A percentile compares a stretch with the other conserved stretches of the same genome.
Evolutionary conservation across 495 filamentous ascomycete genomes (phyloP).

Genomic region (Glarea lozoyensis): DNA sequence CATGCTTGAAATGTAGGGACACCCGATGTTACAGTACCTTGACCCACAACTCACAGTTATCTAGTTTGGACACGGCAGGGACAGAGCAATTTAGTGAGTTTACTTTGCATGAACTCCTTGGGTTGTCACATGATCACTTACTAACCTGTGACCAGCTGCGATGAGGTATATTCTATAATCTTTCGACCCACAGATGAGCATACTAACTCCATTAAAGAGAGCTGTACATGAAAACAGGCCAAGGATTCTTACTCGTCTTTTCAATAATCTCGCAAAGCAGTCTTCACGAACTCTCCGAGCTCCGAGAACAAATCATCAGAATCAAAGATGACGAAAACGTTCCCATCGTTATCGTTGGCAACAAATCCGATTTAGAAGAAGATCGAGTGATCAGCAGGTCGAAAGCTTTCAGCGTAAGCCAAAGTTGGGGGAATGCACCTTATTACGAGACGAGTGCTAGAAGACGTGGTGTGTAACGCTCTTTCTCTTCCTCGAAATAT

Average conservation of each 20-base stretch:
- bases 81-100: conserved; percentile 95
- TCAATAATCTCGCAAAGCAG: conserved; percentile 87
- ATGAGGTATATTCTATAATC: conserved; percentile 49
- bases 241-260: conserved; percentile 96
- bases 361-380: conserved; percentile 94
- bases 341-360: conserved; percentile 93
- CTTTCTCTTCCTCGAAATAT: too few species aligned
- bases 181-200: conserved; percentile 6
- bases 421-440: conserved; percentile 81
- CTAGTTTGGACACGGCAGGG: conserved; percentile 87
- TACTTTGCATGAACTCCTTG: too few species aligned
- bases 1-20: conserved; percentile 83
- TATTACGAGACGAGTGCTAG: conserved; percentile 94
- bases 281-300: conserved; percentile 74
- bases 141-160: conserved; percentile 38
- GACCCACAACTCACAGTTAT: conserved; percentile 6
- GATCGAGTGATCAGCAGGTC: conserved; percentile 76
- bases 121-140: conserved; percentile 19
- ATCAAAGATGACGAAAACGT: conserved; percentile 93
- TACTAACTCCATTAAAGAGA: conserved; percentile 44
- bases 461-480: conserved; percentile 48
- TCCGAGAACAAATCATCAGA: conserved; percentile 91
- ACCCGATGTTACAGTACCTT: conserved; percentile 13
- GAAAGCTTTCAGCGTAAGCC: conserved; percentile 76
- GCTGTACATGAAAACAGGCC: conserved; percentile 93